phyloP scores from a whole-genome alignment of 495 filamentous ascomycete genomes.

The Xylaria longipes region DNA sequence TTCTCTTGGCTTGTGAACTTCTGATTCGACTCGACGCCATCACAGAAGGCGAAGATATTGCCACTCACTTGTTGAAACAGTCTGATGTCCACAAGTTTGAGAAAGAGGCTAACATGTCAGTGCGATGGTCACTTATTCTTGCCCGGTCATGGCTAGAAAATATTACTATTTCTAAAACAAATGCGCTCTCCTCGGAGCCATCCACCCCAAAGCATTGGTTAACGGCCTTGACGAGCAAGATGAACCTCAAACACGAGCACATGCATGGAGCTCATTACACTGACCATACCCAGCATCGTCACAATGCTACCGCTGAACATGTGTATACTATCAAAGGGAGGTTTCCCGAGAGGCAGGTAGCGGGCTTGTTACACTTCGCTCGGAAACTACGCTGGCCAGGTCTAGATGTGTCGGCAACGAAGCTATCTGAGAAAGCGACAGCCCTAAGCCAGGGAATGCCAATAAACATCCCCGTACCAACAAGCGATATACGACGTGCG shows the following conservation, averaged over 20 bases:
- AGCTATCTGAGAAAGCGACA: slow-evolving; percentile 49
- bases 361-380: slow-evolving; percentile 65
- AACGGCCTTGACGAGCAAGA: slow-evolving; percentile 59
- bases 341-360: slow-evolving; percentile 57
- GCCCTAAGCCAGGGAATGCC: slow-evolving; percentile 47
- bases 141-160: slow-evolving; percentile 80
- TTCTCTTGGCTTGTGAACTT: slow-evolving; percentile 78
- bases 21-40: slow-evolving; percentile 76
- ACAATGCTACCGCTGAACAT: slow-evolving; percentile 41
- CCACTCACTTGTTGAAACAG: slow-evolving; percentile 55
- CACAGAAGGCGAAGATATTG: slow-evolving; percentile 62
- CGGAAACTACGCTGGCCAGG: slow-evolving; percentile 62
- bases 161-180: slow-evolving; percentile 58
- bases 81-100: slow-evolving; percentile 70
- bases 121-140: slow-evolving; percentile 81
- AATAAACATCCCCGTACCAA: slow-evolving; percentile 49
- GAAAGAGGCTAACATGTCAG: slow-evolving; percentile 66
- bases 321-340: slow-evolving; percentile 51
- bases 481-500: slow-evolving; percentile 45
- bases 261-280: slow-evolving; percentile 40
- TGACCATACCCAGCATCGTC: slow-evolving; percentile 40
- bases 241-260: slow-evolving; percentile 50
- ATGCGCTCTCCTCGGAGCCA: slow-evolving; percentile 39
- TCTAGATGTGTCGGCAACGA: slow-evolving; percentile 45
- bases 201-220: slow-evolving; percentile 56